Base-by-base conservation (phyloP, 768 basidiomycete species). In the Boletus subcaerulescens region DNA sequence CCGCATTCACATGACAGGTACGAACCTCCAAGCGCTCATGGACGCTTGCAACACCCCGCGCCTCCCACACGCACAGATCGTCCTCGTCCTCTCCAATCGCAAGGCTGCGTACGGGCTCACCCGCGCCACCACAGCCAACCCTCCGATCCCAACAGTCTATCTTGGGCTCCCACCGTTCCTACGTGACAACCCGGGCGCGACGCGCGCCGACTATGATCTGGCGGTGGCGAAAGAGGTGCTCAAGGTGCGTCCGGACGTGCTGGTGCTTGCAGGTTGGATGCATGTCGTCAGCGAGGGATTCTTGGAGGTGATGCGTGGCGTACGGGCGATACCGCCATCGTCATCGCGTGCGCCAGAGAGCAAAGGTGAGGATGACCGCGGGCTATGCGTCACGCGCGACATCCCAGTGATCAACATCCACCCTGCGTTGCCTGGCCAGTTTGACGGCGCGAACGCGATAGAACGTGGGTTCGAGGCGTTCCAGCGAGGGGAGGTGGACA, bases 181-280 rank as follows among this genome's bases (percentile, higher is more conserved):
- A 5, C 91, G 90, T 67, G 74, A 79, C 0, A 76, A 89, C 65
- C 83, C 87, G 1, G 84, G 81, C 20, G 83, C 83, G 60, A 89
- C 89, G 5, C 77, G 96, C 18, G 75, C 80, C 45, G 91, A 96
- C 66, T 98, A 97, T 72, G 96, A 96, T 65, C 73, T 76, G 3
- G 89, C 91, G 65, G 80, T 95, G 1, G 92, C 91, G 9, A 73
- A 80, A 32, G 78, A 84, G 50, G 84, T 93, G 4, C 64, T 89
- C 6, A 66, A 72, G 24, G 81, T 76, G 18, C 72, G 74, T 32
- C 96, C 96, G 0, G 91, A 98, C 71, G 69, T 96, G 26, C 82
- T 98, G 46, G 90, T 98, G 8, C 79, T 98, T 15, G 97, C 96
- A 0, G 97, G 97, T 0, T 99, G 93, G 93, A 98, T 99, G 96